A percentile compares a stretch with the other conserved stretches of the same genome.
phyloP scores from a whole-genome alignment of 805 yeast genomes.

The Saturnispora dispora region DNA sequence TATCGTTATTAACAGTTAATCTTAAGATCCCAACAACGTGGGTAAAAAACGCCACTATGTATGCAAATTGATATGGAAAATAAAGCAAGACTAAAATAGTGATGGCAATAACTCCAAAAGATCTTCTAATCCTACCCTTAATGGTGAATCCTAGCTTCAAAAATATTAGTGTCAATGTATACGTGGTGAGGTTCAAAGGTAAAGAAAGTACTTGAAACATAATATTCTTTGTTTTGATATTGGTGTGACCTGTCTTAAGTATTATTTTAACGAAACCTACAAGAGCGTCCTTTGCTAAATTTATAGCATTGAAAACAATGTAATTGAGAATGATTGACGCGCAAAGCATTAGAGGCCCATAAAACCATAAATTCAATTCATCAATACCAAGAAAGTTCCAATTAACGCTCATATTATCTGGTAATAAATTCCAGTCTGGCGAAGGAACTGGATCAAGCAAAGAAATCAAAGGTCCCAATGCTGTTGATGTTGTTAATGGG shows the following conservation, averaged over 20 bases:
- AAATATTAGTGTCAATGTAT: background rate
- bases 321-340: slow-evolving; percentile 37
- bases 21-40: slow-evolving; percentile 42
- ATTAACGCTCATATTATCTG: slow-evolving; percentile 30
- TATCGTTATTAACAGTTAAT: slow-evolving; percentile 23
- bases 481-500: slow-evolving; percentile 33
- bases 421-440: slow-evolving; percentile 24
- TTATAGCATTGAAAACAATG: slow-evolving; percentile 27
- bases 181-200: slow-evolving; percentile 4
- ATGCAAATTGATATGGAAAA: slow-evolving; percentile 78
- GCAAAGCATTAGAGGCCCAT: slow-evolving; percentile 49
- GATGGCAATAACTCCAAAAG: slow-evolving; percentile 12
- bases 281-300: background rate
- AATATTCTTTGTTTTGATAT: background rate
- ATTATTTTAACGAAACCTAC: background rate
- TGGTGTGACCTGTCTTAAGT: background rate
- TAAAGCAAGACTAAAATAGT: slow-evolving; percentile 30
- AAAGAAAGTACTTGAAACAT: background rate
- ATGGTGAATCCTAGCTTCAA: slow-evolving; percentile 3
- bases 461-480: slow-evolving; percentile 31
- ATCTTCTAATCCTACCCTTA: slow-evolving; percentile 6
- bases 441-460: slow-evolving; percentile 45
- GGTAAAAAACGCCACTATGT: slow-evolving; percentile 45
- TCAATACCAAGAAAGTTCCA: slow-evolving; percentile 62
- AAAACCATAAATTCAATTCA: slow-evolving; percentile 43